phyloP scores from a whole-genome alignment of 225 moss, liverwort and hornwort species.

The Pleurozium schreberi region DNA sequence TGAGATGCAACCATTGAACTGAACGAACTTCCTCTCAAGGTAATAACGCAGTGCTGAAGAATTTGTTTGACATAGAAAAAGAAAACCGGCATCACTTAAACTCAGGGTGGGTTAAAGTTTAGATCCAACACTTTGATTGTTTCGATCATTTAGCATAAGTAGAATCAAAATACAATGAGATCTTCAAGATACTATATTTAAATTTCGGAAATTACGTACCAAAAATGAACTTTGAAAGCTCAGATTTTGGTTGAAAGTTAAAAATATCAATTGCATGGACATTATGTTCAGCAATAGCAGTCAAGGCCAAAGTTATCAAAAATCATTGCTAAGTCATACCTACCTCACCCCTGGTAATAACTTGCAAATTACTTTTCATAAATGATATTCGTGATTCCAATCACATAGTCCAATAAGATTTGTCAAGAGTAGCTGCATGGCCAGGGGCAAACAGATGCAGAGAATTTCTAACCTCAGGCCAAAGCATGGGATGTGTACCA shows the following conservation, averaged over 20 bases:
- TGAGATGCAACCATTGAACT: not conserved
- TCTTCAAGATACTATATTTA: not conserved
- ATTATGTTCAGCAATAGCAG: not conserved
- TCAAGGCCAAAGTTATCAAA: not conserved
- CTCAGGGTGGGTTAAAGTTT: not conserved
- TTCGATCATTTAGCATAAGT: not conserved
- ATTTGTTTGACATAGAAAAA: not conserved
- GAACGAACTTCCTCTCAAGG: not conserved
- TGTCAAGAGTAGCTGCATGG: not conserved
- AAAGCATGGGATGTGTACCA: conserved; percentile 78
- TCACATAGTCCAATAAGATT: not conserved
- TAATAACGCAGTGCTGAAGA: not conserved
- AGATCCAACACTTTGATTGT: not conserved
- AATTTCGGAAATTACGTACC: not conserved
- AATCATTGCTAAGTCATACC: not conserved
- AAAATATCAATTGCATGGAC: not conserved
- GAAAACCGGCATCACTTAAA: not conserved
- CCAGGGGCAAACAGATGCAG: not conserved
- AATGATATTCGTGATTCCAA: not conserved
- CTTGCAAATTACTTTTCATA: not conserved
- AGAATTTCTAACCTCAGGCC: conserved; percentile 62
- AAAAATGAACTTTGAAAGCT: not conserved
- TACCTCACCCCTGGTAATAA: not conserved
- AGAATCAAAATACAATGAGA: not conserved
- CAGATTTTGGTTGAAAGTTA: not conserved